Base-by-base conservation (phyloP, 495 filamentous ascomycete genomes). In the Penicillium antarcticum region DNA sequence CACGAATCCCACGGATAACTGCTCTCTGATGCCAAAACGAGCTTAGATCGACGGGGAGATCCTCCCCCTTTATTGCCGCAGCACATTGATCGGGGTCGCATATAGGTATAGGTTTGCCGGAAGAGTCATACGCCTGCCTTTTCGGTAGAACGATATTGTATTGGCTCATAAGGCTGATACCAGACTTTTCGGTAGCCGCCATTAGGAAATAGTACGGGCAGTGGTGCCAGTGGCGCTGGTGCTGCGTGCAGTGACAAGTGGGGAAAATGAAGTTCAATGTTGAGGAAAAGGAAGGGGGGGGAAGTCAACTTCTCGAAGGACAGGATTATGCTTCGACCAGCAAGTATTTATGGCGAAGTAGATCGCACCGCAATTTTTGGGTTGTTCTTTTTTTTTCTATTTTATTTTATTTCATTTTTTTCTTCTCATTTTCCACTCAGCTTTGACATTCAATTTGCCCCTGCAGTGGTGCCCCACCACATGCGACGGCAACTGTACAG, bases 101-200 rank as follows among this genome's bases (percentile, higher is more conserved):
- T 23, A 5, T 5, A 23, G 52, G 52, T 54, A 49, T 48, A 54
- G 45, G 52, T 37, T 54, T 48, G 45, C 52, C 52, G 45, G 39
- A 48, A 48, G 52, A 54, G 45, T 54, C 52, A 44, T 2, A 23
- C 23, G 32, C 45, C 45, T 54, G 52, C 40, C 40, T 48, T 48
- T 54, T 54, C 52, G 52, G 52, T 54, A 54, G 18, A 54, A 54
- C 52, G 39, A 54, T 54, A 49, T 37, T 38, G 45, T 54, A 54
- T 49, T 54, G 52, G 52, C 38, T 48, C 45, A 54, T 54, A 48
- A 54, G 52, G 45, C 52, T 39, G 17, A 39, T 48, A 44, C 52
- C 52, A 37, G 52, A 44, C 2, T 23, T 23, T 23, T 23, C 21
- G 45, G 44, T 48, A 54, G 52, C 52, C 39, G 52, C 44, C 52